Evolutionary conservation across 768 basidiomycete species (phyloP), one percentile per base, ranked within the genome.

Genomic region (Lyophyllum semitale): DNA sequence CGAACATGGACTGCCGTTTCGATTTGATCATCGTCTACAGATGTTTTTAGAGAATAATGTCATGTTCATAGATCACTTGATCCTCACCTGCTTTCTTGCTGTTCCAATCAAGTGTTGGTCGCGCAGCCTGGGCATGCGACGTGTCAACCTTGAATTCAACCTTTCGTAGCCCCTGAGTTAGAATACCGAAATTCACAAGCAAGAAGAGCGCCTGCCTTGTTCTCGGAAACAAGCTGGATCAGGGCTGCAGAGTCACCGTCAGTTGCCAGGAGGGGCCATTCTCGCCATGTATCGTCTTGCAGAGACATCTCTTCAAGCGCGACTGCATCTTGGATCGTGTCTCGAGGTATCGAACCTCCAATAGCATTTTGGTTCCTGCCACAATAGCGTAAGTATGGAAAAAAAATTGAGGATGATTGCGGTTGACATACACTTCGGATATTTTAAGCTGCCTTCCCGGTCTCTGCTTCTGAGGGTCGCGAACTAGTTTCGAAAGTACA

Each of bases 21-120:
- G 45, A 93, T 86, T 62, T 93, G 83, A 68, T 93, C 88, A 63
- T 95, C 92, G 65, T 92, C 92, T 93, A 59, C 35, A 40, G 26
- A 30, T 32, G 25, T 50, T 20, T 45, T 50, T 58, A 59, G 57
- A 48, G 37, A 27, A 38, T n/a, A 8, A 48, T 29, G 17, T 3
- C 29, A 41, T 30, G 48, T 22, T 13, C 9, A 42, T 40, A n/a
- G 9, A 49, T 45, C 46, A 33, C 51, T 33, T 33, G 27, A 8
- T 67, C 25, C 77, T 52, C 58, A 89, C 92, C 91, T 59, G 89
- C 88, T 78, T 92, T 91, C 73, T 93, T 93, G 69, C 91, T 96
- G 61, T 92, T 92, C 83, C 88, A 93, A 63, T 93, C 90, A 32
- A 89, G 73, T 11, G 68, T 72, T 23, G 75, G 67, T 7, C 87